These are phyloP conservation scores for Hura crepitans DNA, from an alignment of 441 rosid genomes.

Conservation along the genomic window DNA sequence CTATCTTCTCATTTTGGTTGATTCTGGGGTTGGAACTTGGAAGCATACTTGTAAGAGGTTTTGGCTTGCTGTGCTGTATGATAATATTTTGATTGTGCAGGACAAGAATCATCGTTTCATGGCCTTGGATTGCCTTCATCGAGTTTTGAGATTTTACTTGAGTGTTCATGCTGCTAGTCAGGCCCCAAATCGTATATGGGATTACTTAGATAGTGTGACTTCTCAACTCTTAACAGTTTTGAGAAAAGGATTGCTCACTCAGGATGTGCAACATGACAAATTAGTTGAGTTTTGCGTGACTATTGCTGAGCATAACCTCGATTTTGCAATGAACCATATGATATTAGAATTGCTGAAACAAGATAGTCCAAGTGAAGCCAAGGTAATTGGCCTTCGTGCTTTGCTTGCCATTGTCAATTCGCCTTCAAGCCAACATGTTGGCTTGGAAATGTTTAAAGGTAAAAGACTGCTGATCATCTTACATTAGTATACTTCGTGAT, in stretches of 20 bases:
- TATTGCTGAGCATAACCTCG: conserved; percentile 97
- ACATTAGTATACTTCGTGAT: conserved; percentile 3
- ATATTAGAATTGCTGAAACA: conserved; percentile 91
- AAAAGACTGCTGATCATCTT: conserved; percentile 26
- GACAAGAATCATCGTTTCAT: conserved; percentile 97
- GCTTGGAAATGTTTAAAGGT: conserved; percentile 94
- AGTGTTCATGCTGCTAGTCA: conserved; percentile 93
- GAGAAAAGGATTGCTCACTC: conserved; percentile 93
- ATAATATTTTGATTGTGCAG: conserved; percentile 40
- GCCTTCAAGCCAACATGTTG: conserved; percentile 80
- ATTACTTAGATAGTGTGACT: conserved; percentile 95
- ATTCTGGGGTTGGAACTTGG: conserved; percentile 4
- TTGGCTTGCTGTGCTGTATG: conserved; percentile 6
- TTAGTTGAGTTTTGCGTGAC: conserved; percentile 97
- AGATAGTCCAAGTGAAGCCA: conserved; percentile 95
- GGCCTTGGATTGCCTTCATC: conserved; percentile 97
- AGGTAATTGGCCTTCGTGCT: conserved; percentile 96
- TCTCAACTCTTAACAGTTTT: conserved; percentile 85
- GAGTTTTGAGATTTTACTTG: conserved; percentile 92
- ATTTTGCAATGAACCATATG: conserved; percentile 99
- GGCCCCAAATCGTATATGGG: conserved; percentile 95
- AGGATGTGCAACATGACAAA: conserved; percentile 98
- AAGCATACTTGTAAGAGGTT: conserved; percentile 18
- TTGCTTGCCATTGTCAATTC: conserved; percentile 94
- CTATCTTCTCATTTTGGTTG: conserved; percentile 14